phyloP scores from a whole-genome alignment of 202 grass and related monocot species.

The Schoenoplectus triqueter region DNA sequence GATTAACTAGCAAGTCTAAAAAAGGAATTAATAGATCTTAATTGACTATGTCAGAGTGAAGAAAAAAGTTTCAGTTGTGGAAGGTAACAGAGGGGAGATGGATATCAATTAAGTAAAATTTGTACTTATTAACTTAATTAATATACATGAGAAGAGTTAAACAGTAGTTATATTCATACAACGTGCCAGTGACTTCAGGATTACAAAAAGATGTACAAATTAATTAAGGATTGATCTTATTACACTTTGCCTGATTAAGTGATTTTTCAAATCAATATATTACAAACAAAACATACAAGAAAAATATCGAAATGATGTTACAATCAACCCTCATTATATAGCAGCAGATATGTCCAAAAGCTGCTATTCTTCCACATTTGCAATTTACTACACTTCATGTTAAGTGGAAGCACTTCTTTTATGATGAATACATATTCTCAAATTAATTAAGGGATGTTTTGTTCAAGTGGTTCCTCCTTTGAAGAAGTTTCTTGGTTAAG shows the following conservation, averaged over 20 bases:
- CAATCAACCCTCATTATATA: not conserved
- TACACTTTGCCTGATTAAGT: not conserved
- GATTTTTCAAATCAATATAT: conserved; percentile 12
- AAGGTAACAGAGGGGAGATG: not conserved
- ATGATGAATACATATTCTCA: conserved; percentile 16
- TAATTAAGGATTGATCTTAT: conserved; percentile 16
- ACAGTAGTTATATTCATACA: too few species aligned
- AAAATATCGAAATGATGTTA: not conserved
- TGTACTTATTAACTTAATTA: not conserved
- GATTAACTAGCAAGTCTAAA: not conserved
- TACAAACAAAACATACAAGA: not conserved
- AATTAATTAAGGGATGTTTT: conserved; percentile 42
- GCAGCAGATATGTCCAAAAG: conserved; percentile 22
- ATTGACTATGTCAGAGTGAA: not conserved
- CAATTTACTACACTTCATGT: not conserved
- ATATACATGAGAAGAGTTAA: too few species aligned
- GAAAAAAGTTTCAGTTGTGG: not conserved
- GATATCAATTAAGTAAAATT: not conserved
- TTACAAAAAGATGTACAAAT: conserved; percentile 6
- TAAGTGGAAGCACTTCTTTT: conserved; percentile 24
- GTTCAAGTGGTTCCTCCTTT: conserved; percentile 23
- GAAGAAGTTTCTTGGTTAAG: conserved; percentile 40
- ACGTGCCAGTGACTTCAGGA: not conserved
- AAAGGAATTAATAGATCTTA: not conserved
- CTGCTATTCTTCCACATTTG: conserved; percentile 4